Evolutionary conservation across 83 land plant species (phyloP).

Genomic region (Picea mariana): DNA sequence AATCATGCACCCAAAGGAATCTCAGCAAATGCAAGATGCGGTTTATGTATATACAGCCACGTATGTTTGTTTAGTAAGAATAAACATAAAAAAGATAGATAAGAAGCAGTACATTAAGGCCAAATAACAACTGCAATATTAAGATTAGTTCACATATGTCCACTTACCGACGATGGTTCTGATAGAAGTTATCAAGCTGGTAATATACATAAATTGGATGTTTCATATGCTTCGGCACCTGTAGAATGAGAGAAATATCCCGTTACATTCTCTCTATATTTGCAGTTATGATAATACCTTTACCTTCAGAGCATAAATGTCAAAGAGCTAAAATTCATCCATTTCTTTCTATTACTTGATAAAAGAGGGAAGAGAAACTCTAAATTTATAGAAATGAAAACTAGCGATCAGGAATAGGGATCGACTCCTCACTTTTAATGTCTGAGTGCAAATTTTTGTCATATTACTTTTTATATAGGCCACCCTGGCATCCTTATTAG

Average conservation of each 20-base stretch:
- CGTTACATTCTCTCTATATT: not conserved
- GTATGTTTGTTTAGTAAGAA: not conserved
- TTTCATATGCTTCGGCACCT: slow-evolving; percentile 40
- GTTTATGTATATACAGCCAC: not conserved
- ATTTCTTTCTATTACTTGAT: not conserved
- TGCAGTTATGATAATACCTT: not conserved
- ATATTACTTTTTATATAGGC: not conserved
- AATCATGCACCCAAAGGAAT: not conserved
- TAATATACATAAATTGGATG: slow-evolving; percentile 33
- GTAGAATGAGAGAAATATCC: not conserved
- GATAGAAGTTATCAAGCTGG: slow-evolving; percentile 43
- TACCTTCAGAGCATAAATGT: not conserved
- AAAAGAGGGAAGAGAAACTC: not conserved
- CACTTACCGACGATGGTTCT: slow-evolving; percentile 34
- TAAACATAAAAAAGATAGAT: not conserved
- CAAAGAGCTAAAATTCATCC: not conserved
- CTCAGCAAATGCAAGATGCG: not conserved
- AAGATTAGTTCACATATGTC: not conserved
- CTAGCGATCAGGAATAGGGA: not conserved
- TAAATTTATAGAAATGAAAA: not conserved
- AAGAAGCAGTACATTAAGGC: too few species aligned
- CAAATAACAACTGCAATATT: too few species aligned
- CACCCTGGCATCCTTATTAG: not conserved
- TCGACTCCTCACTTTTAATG: not conserved
- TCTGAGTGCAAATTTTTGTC: not conserved